A percentile compares a stretch with the other conserved stretches of the same genome.
Evolutionary conservation across 2,329 filamentous ascomycete genomes (phyloP).

Genomic region (Sordariomycetes sp.): DNA sequence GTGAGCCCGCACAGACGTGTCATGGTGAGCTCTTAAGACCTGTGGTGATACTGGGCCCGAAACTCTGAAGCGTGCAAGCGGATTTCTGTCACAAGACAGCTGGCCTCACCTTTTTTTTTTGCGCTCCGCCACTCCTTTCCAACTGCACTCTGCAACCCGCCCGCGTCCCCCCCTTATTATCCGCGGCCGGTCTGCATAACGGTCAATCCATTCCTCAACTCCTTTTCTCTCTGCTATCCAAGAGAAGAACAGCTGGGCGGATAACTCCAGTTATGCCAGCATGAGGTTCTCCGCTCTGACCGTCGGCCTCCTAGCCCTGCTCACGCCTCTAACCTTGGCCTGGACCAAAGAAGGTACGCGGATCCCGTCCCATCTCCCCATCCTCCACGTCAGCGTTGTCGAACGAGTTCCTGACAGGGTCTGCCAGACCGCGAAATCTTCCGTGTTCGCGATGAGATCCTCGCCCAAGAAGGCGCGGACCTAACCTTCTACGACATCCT

Average conservation of each 20-base stretch:
- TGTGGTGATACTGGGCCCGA: neutral
- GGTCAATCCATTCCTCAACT: neutral
- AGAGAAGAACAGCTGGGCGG: neutral
- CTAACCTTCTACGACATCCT: constrained; percentile 93
- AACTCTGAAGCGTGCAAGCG: neutral
- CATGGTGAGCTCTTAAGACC: neutral
- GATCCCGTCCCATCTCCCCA: neutral
- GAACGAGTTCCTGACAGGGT: neutral
- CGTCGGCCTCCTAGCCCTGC: constrained; percentile 54
- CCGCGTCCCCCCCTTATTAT: neutral
- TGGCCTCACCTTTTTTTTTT: constrained; percentile 1
- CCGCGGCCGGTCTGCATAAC: neutral
- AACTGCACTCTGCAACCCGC: neutral
- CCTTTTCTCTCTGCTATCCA: neutral
- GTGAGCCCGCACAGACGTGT: neutral
- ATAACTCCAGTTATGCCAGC: constrained; percentile 22
- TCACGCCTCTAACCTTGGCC: constrained; percentile 54
- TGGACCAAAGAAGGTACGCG: constrained; percentile 75
- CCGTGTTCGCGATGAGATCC: constrained; percentile 79
- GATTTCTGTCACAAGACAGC: neutral
- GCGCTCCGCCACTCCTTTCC: neutral
- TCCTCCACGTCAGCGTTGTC: neutral
- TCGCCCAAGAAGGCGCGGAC: constrained; percentile 60
- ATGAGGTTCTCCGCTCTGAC: constrained; percentile 63
- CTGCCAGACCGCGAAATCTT: constrained; percentile 89